These are phyloP conservation scores for Grigorovia yakushimaensis DNA, from an alignment of 805 yeast species.

Conservation along the genomic window DNA sequence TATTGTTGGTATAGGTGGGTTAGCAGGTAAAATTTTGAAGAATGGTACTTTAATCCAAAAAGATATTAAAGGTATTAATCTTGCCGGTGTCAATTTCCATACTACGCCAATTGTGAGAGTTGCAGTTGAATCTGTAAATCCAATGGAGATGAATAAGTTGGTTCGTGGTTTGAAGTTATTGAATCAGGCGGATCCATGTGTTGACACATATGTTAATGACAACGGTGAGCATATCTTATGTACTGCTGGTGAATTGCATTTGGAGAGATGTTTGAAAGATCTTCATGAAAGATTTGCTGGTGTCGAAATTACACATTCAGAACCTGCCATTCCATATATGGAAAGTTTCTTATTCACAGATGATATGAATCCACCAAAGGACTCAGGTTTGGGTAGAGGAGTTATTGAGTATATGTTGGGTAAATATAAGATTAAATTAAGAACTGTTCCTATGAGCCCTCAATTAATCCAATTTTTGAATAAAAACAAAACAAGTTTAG, in stretches of 20 bases:
- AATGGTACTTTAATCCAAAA: conserved; percentile 72
- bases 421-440: conserved; percentile 33
- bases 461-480: conserved; percentile 40
- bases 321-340: conserved; percentile 89
- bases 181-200: conserved; percentile 90
- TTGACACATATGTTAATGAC: conserved; percentile 74
- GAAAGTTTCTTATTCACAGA: conserved; percentile 59
- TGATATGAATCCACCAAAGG: conserved; percentile 43
- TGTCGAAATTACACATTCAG: conserved; percentile 73
- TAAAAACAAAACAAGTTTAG: conserved; percentile 37
- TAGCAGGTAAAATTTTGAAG: conserved; percentile 72
- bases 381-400: conserved; percentile 40
- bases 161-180: conserved; percentile 71
- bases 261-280: conserved; percentile 90
- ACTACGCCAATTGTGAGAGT: conserved; percentile 91
- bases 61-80: conserved; percentile 52
- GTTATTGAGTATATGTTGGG: conserved; percentile 42
- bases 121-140: conserved; percentile 90
- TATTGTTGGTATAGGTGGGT: conserved; percentile 88
- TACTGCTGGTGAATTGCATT: conserved; percentile 93
- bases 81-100: conserved; percentile 64
- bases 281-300: conserved; percentile 86
- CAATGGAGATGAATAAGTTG: conserved; percentile 63
- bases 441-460: conserved; percentile 46
- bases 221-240: conserved; percentile 89